These are phyloP conservation scores for Phytophthora pseudosyringae DNA, from an alignment of 352 stramenopile genomes.

Conservation along the genomic window DNA sequence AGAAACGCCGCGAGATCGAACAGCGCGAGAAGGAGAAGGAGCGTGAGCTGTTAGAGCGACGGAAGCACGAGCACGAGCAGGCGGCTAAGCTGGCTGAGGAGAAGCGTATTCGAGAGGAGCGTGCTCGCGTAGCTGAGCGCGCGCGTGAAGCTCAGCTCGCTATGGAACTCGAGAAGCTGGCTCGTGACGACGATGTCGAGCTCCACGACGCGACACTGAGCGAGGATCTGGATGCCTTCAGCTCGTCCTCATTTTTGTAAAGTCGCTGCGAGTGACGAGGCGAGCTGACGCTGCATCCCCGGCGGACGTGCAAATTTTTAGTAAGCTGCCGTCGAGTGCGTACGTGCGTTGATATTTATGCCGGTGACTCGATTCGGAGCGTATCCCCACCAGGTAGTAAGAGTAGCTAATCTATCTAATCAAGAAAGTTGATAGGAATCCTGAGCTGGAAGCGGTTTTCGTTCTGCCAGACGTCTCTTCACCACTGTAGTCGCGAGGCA, in stretches of 20 bases:
- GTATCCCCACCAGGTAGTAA: constrained; percentile 36
- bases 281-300: constrained; percentile 28
- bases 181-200: constrained; percentile 65
- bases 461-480: constrained; percentile 18
- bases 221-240: constrained; percentile 87
- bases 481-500: neutral
- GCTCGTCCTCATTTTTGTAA: constrained; percentile 90
- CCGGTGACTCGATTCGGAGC: constrained; percentile 27
- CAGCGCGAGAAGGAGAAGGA: constrained; percentile 76
- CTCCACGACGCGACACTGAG: constrained; percentile 76
- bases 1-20: constrained; percentile 71
- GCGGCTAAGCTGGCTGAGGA: constrained; percentile 55
- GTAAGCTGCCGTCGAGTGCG: constrained; percentile 39
- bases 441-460: neutral
- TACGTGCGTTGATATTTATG: constrained; percentile 56
- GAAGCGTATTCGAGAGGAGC: constrained; percentile 62
- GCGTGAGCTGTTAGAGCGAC: constrained; percentile 72
- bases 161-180: constrained; percentile 74
- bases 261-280: constrained; percentile 22
- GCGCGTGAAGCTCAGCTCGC: constrained; percentile 56
- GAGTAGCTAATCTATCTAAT: constrained; percentile 42
- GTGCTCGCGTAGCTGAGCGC: constrained; percentile 65
- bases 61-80: constrained; percentile 60
- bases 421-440: constrained; percentile 22
- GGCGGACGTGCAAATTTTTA: constrained; percentile 35